phyloP scores from a whole-genome alignment of 345 rosid species.

The Odontarrhena argentea region DNA sequence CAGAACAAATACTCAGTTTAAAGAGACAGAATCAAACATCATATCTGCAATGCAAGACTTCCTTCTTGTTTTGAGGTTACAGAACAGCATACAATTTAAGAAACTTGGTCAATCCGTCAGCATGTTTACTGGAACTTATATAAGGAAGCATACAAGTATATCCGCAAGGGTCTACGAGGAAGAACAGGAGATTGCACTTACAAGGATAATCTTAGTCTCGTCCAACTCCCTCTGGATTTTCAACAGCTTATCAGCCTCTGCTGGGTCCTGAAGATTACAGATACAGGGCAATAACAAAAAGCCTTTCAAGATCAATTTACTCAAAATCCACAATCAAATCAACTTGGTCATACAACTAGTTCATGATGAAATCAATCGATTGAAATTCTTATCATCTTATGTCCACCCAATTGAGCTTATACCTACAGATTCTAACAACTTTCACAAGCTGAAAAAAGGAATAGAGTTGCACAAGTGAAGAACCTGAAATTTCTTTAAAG shows the following conservation, averaged over 20 bases:
- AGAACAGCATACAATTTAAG: slow-evolving; percentile 18
- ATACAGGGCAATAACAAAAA: slow-evolving; percentile 12
- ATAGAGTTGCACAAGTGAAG: slow-evolving; percentile 16
- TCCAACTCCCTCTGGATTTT: slow-evolving; percentile 98
- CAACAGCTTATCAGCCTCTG: slow-evolving; percentile 95
- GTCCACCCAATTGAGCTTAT: slow-evolving; percentile 19
- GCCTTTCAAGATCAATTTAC: not conserved
- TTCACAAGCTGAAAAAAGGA: not conserved
- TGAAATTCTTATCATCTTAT: not conserved
- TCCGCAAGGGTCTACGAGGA: slow-evolving; percentile 2
- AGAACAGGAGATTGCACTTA: slow-evolving; percentile 44
- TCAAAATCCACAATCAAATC: slow-evolving; percentile 22
- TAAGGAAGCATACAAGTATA: not conserved
- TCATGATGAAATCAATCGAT: not conserved
- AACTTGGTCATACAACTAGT: not conserved
- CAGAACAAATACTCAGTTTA: not conserved
- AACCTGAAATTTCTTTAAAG: slow-evolving; percentile 84
- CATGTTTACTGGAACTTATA: not conserved
- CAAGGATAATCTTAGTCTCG: slow-evolving; percentile 97
- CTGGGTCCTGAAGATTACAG: slow-evolving; percentile 75
- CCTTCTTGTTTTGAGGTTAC: not conserved
- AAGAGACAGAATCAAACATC: not conserved
- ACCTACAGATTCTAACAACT: not conserved
- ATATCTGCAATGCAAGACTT: slow-evolving; percentile 18
- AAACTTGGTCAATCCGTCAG: slow-evolving; percentile 1